Percentiles rank a stretch among this genome's conserved stretches.
phyloP scores from a whole-genome alignment of 129 eudicot genomes.

The Rutidosis leptorrhynchoides region DNA sequence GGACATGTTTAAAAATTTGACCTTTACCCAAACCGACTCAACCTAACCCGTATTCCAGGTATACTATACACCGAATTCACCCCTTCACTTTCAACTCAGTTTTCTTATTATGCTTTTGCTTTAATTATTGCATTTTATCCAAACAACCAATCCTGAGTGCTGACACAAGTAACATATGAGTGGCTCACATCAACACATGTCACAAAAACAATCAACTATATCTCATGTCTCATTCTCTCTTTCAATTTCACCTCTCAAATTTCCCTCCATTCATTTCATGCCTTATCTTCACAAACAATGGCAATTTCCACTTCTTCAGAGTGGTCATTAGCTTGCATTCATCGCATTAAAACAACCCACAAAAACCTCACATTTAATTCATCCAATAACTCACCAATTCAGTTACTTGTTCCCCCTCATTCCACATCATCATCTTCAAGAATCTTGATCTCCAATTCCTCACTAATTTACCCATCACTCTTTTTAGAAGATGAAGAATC shows the following conservation, averaged over 20 bases:
- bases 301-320: conserved; percentile 53
- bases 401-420: conserved; percentile 31
- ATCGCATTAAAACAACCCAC: conserved; percentile 36
- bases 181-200: conserved; percentile 33
- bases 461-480: conserved; percentile 42
- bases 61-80: too few relatives aligned
- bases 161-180: conserved; percentile 19
- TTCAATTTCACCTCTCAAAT: neutral
- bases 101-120: neutral
- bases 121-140: conserved; percentile 15
- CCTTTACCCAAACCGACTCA: too few relatives aligned
- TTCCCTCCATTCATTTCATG: conserved; percentile 22
- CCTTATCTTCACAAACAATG: conserved; percentile 46
- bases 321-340: conserved; percentile 40
- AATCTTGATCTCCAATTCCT: conserved; percentile 29
- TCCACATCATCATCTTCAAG: conserved; percentile 29
- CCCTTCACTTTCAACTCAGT: too few relatives aligned
- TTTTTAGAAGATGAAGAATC: conserved; percentile 36
- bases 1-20: too few relatives aligned
- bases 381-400: conserved; percentile 19
- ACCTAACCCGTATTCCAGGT: too few relatives aligned
- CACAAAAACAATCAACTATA: conserved; percentile 19
- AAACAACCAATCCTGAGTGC: neutral
- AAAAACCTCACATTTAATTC: conserved; percentile 31
- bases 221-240: conserved; percentile 17